phyloP scores from a whole-genome alignment of 2,329 filamentous ascomycete species.

The Stagonosporopsis vannaccii region DNA sequence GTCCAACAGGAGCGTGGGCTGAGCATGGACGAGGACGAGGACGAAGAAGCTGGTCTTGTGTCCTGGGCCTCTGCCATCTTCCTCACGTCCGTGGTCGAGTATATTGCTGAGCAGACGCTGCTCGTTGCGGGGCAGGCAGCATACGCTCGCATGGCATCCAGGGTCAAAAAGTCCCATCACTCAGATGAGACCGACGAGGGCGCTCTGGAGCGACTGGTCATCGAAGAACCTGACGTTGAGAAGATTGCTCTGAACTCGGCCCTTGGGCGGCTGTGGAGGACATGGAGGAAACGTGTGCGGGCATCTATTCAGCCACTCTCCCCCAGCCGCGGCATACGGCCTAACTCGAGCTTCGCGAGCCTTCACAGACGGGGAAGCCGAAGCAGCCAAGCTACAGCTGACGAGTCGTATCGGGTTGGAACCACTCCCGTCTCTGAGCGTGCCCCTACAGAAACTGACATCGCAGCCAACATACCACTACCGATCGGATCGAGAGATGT shows the following conservation, averaged over 20 bases:
- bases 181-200: slow-evolving; percentile 61
- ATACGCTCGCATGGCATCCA: slow-evolving; percentile 65
- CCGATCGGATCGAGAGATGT: slow-evolving; percentile 73
- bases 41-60: slow-evolving; percentile 59
- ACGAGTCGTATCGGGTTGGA: slow-evolving; percentile 29
- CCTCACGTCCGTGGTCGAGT: slow-evolving; percentile 91
- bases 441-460: slow-evolving; percentile 52
- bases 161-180: slow-evolving; percentile 47
- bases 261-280: slow-evolving; percentile 88
- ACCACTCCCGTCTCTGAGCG: slow-evolving; percentile 50
- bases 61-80: slow-evolving; percentile 95
- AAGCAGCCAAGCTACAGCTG: slow-evolving; percentile 39
- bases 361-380: slow-evolving; percentile 40
- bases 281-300: slow-evolving; percentile 88
- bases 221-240: slow-evolving; percentile 92
- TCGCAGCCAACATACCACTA: slow-evolving; percentile 70
- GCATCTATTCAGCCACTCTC: slow-evolving; percentile 37
- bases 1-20: slow-evolving; percentile 75
- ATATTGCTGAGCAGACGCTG: slow-evolving; percentile 88
- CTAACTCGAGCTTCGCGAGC: slow-evolving; percentile 39
- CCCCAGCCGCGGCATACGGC: slow-evolving; percentile 37
- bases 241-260: slow-evolving; percentile 89
- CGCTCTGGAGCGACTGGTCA: slow-evolving; percentile 71
- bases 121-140: slow-evolving; percentile 87
- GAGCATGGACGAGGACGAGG: slow-evolving; percentile 61